A percentile compares a stretch with the other conserved stretches of the same genome.
Conservation (phyloP, 768 basidiomycete species). For the Boletus reticuloceps region DNA sequence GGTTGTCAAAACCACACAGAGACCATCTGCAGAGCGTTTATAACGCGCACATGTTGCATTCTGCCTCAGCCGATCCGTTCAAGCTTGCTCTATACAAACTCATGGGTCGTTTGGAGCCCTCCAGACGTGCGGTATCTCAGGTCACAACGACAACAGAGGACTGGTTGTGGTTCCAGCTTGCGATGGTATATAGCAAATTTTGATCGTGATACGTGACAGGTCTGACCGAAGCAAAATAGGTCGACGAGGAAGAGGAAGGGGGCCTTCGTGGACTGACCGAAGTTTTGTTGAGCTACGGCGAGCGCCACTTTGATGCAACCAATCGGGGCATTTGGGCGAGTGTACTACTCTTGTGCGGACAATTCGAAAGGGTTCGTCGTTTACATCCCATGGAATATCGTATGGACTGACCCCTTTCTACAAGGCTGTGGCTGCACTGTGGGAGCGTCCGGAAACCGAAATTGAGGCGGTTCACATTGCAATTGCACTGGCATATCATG, state of each 20-base stretch:
- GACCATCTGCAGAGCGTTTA: conserved; percentile 81
- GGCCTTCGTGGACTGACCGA: conserved; percentile 75
- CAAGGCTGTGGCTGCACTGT: conserved; percentile 87
- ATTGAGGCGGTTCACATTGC: conserved; percentile 94
- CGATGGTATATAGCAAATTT: conserved; percentile 50
- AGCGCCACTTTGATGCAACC: conserved; percentile 74
- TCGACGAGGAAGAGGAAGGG: conserved; percentile 80
- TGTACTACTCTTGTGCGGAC: conserved; percentile 86
- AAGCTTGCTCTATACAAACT: conserved; percentile 95
- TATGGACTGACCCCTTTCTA: not conserved
- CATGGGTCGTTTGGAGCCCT: conserved; percentile 87
- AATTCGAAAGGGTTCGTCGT: conserved; percentile 81
- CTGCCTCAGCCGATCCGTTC: conserved; percentile 87
- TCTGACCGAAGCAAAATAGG: conserved; percentile 35
- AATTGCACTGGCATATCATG: conserved; percentile 90
- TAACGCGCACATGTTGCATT: conserved; percentile 88
- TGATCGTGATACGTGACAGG: not conserved
- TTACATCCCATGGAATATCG: not conserved
- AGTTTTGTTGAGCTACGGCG: conserved; percentile 72
- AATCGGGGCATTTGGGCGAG: conserved; percentile 75
- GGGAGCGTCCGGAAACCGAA: conserved; percentile 84
- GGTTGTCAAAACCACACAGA: conserved; percentile 68
- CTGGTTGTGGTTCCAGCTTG: conserved; percentile 97
- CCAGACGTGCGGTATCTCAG: conserved; percentile 70
- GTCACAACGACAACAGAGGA: conserved; percentile 95